Evolutionary conservation across 306 rosid species (phyloP), one percentile per base, ranked within the genome.

Genomic region (Cyclanthera cordifolia): DNA sequence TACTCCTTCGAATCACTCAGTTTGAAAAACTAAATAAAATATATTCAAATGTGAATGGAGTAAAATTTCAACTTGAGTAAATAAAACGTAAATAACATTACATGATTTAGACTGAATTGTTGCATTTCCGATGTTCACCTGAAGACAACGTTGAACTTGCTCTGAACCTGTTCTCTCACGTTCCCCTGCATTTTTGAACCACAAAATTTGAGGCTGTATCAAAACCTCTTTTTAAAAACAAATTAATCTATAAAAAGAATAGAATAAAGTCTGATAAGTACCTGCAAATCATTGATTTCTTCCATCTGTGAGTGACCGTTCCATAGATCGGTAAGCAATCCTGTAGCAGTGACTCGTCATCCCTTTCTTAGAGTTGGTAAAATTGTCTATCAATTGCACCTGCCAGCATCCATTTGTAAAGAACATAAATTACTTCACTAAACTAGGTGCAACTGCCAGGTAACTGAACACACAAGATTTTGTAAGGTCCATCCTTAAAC

Each of bases 281-380:
- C 86, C 83, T 82, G 86, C 73, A 82, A 70, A 69, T 86, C 78
- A 21, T 94, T 94, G 68, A 90, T 88, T 85, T 94, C 99, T 4
- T 87, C 97, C 97, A 32, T 94, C 97, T 0, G 99, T 94, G 28
- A 94, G 97, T 25, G 97, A 91, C 24, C 95, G 97, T 77, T 90
- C 99, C 97, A 88, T 91, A 41, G 97, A 91, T 67, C 96, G 84
- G 61, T 88, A 93, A 21, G 97, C 82, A 46, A 93, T 93, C 81
- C 97, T 86, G 78, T 93, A 93, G 78, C 99, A 93, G 67, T 90
- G 99, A 74, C 99, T 94, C 70, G 96, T 94, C 88, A 85, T 82
- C 79, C 97, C 99, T 79, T 94, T 86, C 88, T 90, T 88, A 86
- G 88, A 85, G 87, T 90, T 94, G 70, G 99, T 94, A 86, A 90